A percentile compares a stretch with the other conserved stretches of the same genome.
Evolutionary conservation across 176 grass and related monocot species (phyloP).

Genomic region (Carex scoparia): DNA sequence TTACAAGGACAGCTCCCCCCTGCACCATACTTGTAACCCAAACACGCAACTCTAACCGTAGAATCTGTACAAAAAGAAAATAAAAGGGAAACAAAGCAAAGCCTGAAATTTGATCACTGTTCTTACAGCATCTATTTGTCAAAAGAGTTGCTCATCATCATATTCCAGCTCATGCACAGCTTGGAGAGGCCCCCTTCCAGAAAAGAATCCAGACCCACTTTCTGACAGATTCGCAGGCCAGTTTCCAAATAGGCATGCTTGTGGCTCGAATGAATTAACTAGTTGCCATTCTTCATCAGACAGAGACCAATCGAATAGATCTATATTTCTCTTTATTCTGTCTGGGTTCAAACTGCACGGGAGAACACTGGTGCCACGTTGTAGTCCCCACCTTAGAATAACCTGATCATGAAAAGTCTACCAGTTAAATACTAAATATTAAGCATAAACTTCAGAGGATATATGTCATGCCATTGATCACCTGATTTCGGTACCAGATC

Average conservation of each 20-base stretch:
- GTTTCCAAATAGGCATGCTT: constrained; percentile 35
- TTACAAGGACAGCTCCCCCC: not conserved
- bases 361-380: constrained; percentile 38
- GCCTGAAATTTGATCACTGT: not conserved
- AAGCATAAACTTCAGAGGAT: not conserved
- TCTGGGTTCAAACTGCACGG: constrained; percentile 44
- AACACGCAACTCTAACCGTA: not conserved
- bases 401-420: constrained; percentile 7
- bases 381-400: constrained; percentile 44
- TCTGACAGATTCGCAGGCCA: constrained; percentile 29
- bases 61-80: not conserved
- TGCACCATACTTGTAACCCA: not conserved
- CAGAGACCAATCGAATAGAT: constrained; percentile 42
- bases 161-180: constrained; percentile 45
- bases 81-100: not conserved
- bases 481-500: not conserved
- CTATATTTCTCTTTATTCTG: constrained; percentile 38
- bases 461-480: not conserved
- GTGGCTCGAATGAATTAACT: constrained; percentile 35
- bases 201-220: constrained; percentile 22
- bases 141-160: constrained; percentile 16
- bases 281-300: constrained; percentile 37
- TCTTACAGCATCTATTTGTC: not conserved
- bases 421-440: not conserved
- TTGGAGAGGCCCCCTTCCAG: constrained; percentile 33